Evolutionary conservation across 352 stramenopile genomes (phyloP), one percentile per base, ranked within the genome.

Genomic region (Pythium sp.): DNA sequence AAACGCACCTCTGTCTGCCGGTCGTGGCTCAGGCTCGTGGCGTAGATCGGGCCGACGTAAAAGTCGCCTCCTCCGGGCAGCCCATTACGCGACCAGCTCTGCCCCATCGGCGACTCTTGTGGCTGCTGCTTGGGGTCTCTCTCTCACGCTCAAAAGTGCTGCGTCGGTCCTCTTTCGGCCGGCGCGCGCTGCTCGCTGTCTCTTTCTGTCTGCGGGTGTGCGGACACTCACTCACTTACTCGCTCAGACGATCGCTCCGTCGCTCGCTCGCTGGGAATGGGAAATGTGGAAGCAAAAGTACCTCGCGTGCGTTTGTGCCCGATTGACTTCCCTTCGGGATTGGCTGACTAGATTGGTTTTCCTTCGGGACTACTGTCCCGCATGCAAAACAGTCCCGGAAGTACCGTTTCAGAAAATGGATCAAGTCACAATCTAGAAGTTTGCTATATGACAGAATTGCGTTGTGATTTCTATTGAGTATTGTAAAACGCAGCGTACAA

Each of bases 1-100:
- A 92, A 69, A 34, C 85, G 80, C 9, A 95, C 86, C 26, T 95
- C 86, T 12, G 87, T 95, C 74, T 93, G 85, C 24, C 87, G 86
- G 69, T 95, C 87, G 70, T 95, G 85, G 63, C 87, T 95, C 53
- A 95, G 73, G 51, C 83, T 92, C 43, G 86, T 93, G 11, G 86
- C 87, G 84, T 94, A 93, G 66, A 92, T 90, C 9, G 85, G 87
- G 7, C 84, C 84, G 18, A 91, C 82, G 70, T 94, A 94, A 59
- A 92, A 95, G 69, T 94, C 86, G 15, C 81, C 86, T 58, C 83
- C 78, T 58, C 81, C 81, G 6, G 78, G 74, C 54, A 91, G 75
- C 51, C 81, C 78, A 58, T 80, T 91, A 54, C 76, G 79, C 34
- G 85, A 91, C 60, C 68, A 74, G 58, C 73, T 73, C 74, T 93